Evolutionary conservation across 192 early-diverging fungal genomes (phyloP).

Genomic region (Linderina pennispora): DNA sequence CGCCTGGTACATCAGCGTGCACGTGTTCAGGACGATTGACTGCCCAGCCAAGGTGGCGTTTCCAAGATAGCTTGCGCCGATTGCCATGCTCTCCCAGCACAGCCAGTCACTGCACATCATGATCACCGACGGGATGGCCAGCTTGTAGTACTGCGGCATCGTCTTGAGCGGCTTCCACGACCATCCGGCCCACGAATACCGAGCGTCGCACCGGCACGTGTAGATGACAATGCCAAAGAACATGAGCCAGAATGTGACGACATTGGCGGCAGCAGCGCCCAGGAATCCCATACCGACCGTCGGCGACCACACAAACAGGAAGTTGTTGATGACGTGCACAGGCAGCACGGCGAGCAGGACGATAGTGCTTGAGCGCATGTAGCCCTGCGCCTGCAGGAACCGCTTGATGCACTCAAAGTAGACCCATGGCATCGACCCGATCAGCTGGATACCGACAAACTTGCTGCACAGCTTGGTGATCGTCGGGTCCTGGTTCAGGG

Average conservation of each 20-base stretch:
- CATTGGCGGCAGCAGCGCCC: constrained; percentile 79
- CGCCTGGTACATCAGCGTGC: constrained; percentile 30
- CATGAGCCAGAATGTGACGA: constrained; percentile 72
- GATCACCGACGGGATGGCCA: constrained; percentile 67
- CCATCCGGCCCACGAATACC: constrained; percentile 67
- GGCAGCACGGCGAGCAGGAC: constrained; percentile 66
- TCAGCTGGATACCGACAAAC: constrained; percentile 61
- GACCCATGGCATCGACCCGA: constrained; percentile 71
- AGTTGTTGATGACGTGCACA: constrained; percentile 70
- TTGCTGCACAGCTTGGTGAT: constrained; percentile 61
- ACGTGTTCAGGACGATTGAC: constrained; percentile 41
- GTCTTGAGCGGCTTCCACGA: constrained; percentile 31
- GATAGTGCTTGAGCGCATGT: constrained; percentile 78
- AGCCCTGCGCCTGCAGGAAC: constrained; percentile 85
- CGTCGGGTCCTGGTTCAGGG: constrained; percentile 65
- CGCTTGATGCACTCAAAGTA: constrained; percentile 81
- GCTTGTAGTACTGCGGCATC: constrained; percentile 49
- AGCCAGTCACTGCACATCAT: constrained; percentile 74
- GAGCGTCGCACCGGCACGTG: constrained; percentile 48
- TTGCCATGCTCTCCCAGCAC: constrained; percentile 22
- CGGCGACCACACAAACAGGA: constrained; percentile 71
- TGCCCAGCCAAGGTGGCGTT: constrained; percentile 40
- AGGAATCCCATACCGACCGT: constrained; percentile 65
- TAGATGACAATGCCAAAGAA: constrained; percentile 61
- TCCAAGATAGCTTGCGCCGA: constrained; percentile 41